These are phyloP conservation scores for Polyporus arcularius DNA, from an alignment of 768 basidiomycete species.

Conservation along the genomic window DNA sequence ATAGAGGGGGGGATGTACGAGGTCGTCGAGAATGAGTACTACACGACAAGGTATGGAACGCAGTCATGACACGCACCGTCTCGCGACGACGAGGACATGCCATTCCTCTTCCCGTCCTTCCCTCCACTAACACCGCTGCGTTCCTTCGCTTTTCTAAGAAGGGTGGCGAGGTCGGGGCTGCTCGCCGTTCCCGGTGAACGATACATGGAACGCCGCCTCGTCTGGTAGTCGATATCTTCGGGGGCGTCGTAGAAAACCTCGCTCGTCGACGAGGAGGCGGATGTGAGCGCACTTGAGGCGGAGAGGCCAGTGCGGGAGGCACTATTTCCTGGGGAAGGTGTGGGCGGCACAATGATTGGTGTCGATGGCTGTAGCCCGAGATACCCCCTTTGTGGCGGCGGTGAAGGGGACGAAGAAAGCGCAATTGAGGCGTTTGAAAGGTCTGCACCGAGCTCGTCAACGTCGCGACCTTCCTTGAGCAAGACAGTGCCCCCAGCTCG, in stretches of 20 bases:
- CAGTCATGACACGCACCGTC: slow-evolving; percentile 8
- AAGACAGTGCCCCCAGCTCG: slow-evolving; percentile 65
- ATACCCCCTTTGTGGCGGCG: slow-evolving; percentile 40
- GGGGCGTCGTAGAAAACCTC: slow-evolving; percentile 61
- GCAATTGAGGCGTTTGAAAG: slow-evolving; percentile 38
- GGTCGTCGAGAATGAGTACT: not conserved
- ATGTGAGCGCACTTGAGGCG: slow-evolving; percentile 31
- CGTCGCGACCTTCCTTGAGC: slow-evolving; percentile 71
- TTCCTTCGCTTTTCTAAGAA: slow-evolving; percentile 82
- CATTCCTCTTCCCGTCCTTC: slow-evolving; percentile 29
- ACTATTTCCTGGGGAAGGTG: slow-evolving; percentile 50
- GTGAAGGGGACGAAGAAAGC: slow-evolving; percentile 44
- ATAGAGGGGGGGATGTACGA: not conserved
- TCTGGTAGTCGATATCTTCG: slow-evolving; percentile 67
- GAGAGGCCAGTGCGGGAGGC: slow-evolving; percentile 30
- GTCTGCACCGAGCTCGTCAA: slow-evolving; percentile 64
- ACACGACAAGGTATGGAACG: not conserved
- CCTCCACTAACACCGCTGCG: slow-evolving; percentile 41
- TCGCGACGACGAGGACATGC: slow-evolving; percentile 14
- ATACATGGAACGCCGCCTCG: slow-evolving; percentile 83
- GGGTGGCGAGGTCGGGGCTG: slow-evolving; percentile 88
- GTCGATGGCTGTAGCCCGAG: slow-evolving; percentile 50
- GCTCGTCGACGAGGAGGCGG: slow-evolving; percentile 55
- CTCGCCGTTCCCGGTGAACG: slow-evolving; percentile 87
- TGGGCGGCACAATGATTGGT: slow-evolving; percentile 66